phyloP scores from a whole-genome alignment of 1,284 basidiomycete genomes.

The Pseudozyma hubeiensis region DNA sequence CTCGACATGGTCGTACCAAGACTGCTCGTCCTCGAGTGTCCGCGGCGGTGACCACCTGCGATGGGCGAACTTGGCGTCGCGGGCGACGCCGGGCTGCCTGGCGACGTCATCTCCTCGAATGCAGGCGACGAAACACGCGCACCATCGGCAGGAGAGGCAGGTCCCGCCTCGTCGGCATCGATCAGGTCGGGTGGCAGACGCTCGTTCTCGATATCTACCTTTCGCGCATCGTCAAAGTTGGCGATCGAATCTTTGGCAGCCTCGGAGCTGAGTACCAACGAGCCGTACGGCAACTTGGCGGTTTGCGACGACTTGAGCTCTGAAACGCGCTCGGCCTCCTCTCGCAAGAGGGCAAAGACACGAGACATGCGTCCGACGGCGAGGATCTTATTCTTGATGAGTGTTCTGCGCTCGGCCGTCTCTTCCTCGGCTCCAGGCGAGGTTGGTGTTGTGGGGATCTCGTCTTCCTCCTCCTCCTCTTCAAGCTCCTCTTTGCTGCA shows the following conservation, averaged over 20 bases:
- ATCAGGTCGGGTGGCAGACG: slow-evolving; percentile 85
- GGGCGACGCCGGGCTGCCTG: slow-evolving; percentile 41
- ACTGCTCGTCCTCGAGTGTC: slow-evolving; percentile 76
- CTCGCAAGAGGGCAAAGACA: slow-evolving; percentile 96
- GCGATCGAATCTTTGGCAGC: slow-evolving; percentile 95
- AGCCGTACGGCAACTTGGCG: slow-evolving; percentile 83
- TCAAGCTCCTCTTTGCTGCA: slow-evolving; percentile 95
- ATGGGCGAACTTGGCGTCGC: slow-evolving; percentile 52
- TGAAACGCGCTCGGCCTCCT: slow-evolving; percentile 96
- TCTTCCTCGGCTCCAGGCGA: slow-evolving; percentile 71
- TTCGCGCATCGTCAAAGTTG: slow-evolving; percentile 94
- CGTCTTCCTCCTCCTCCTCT: slow-evolving; percentile 79
- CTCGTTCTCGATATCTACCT: slow-evolving; percentile 99
- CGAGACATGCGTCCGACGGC: slow-evolving; percentile 96
- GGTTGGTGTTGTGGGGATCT: slow-evolving; percentile 49
- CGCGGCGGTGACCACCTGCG: slow-evolving; percentile 47
- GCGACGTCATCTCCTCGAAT: slow-evolving; percentile 39
- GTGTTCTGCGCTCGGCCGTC: slow-evolving; percentile 79
- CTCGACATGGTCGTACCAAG: slow-evolving; percentile 96
- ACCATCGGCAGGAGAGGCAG: slow-evolving; percentile 73
- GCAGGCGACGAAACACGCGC: slow-evolving; percentile 71
- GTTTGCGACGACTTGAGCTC: slow-evolving; percentile 92
- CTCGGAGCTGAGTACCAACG: slow-evolving; percentile 88
- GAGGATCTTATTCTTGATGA: slow-evolving; percentile 98
- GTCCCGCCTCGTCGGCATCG: slow-evolving; percentile 83